Percentiles rank a stretch among this genome's conserved stretches.
phyloP scores from a whole-genome alignment of 805 yeast genomes.

The Lipomyces mesembrius region DNA sequence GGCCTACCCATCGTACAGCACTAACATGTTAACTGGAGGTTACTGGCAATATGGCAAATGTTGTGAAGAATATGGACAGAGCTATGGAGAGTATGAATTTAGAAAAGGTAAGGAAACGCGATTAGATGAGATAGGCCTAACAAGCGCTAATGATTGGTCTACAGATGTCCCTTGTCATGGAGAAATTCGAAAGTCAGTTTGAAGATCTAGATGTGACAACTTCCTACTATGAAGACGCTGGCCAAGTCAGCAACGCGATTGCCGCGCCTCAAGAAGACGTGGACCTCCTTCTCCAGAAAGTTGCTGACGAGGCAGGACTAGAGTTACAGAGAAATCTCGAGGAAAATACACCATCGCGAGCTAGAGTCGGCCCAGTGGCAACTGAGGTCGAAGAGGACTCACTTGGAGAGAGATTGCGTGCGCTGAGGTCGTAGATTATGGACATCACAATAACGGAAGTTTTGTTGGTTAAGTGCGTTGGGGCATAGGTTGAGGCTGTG shows the following conservation, averaged over 20 bases:
- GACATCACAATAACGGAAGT: background rate
- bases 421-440: slow-evolving; percentile 58
- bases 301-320: slow-evolving; percentile 96
- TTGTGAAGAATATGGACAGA: slow-evolving; percentile 93
- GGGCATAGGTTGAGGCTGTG: background rate
- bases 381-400: slow-evolving; percentile 73
- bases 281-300: slow-evolving; percentile 83
- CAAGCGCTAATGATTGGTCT: background rate
- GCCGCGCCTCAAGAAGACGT: slow-evolving; percentile 95
- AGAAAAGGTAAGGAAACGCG: slow-evolving; percentile 55
- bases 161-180: slow-evolving; percentile 88
- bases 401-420: slow-evolving; percentile 85
- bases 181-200: slow-evolving; percentile 92
- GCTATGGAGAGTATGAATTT: slow-evolving; percentile 95
- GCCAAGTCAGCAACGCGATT: slow-evolving; percentile 83
- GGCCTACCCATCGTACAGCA: too few relatives aligned
- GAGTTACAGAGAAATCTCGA: slow-evolving; percentile 84
- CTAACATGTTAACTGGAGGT: slow-evolving; percentile 53
- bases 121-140: background rate
- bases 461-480: background rate
- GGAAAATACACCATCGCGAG: slow-evolving; percentile 56
- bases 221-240: slow-evolving; percentile 88
- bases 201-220: slow-evolving; percentile 95
- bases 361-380: slow-evolving; percentile 57
- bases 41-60: slow-evolving; percentile 90